phyloP scores from a whole-genome alignment of 2,329 filamentous ascomycete genomes.

The Trichoderma guizhouense region DNA sequence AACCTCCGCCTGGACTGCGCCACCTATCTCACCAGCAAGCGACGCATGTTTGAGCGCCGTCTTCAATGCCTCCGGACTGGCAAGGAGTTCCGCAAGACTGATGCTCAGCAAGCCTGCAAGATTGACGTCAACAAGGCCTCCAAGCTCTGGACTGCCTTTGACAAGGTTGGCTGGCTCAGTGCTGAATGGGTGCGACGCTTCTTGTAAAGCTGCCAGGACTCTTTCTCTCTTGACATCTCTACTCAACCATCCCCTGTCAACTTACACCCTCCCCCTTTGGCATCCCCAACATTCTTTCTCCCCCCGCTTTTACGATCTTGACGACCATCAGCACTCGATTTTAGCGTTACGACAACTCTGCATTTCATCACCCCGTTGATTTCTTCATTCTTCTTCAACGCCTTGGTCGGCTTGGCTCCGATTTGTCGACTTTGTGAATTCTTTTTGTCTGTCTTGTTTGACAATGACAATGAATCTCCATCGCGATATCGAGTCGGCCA shows the following conservation, averaged over 20 bases:
- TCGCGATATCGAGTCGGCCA: not conserved
- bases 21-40: conserved; percentile 88
- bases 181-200: conserved; percentile 41
- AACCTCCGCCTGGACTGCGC: conserved; percentile 80
- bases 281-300: not conserved
- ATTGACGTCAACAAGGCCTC: conserved; percentile 98
- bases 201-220: conserved; percentile 25
- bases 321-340: conserved; percentile 6
- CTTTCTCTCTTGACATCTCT: not conserved
- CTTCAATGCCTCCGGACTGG: conserved; percentile 63
- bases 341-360: not conserved
- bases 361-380: not conserved
- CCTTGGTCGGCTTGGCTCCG: not conserved
- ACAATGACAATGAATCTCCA: not conserved
- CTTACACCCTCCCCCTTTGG: not conserved
- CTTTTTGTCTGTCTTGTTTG: not conserved
- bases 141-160: conserved; percentile 85
- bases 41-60: conserved; percentile 79
- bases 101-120: conserved; percentile 94
- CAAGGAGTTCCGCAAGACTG: conserved; percentile 92
- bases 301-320: not conserved
- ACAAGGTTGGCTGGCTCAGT: conserved; percentile 81
- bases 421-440: not conserved
- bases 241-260: not conserved
- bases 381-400: not conserved